These are phyloP conservation scores for Ceratocystis papillata DNA, from an alignment of 2,329 filamentous ascomycete species.

Conservation along the genomic window DNA sequence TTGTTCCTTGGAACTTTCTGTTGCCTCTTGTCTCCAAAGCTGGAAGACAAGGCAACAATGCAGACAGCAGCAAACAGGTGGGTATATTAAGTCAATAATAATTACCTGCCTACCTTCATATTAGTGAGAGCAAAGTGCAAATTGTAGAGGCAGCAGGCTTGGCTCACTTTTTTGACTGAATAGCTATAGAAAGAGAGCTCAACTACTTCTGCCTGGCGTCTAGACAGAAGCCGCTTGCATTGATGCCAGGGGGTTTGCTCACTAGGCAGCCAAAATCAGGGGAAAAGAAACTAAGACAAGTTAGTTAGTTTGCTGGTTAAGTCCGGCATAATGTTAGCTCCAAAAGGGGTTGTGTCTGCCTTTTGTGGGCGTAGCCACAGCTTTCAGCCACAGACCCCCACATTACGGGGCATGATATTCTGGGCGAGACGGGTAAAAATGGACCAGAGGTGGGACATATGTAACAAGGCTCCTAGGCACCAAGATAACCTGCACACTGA, in stretches of 20 bases:
- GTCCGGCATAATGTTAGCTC: not conserved
- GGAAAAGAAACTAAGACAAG: not conserved
- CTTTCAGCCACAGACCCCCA: not conserved
- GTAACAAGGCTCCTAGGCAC: conserved; percentile 3
- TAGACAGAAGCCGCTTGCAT: not conserved
- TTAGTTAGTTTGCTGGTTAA: not conserved
- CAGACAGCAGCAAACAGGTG: not conserved
- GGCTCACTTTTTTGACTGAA: no score
- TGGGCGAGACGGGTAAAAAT: not conserved
- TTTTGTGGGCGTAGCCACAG: not conserved
- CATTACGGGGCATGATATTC: no score
- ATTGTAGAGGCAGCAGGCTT: not conserved
- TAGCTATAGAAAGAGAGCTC: not conserved
- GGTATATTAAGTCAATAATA: not conserved
- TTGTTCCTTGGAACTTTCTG: not conserved
- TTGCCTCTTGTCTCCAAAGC: not conserved
- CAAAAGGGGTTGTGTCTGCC: no score
- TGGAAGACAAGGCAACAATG: not conserved
- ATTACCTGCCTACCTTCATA: no score
- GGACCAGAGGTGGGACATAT: not conserved
- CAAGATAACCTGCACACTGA: conserved; percentile 11
- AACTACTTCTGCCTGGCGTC: not conserved
- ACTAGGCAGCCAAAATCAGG: conserved; percentile 1
- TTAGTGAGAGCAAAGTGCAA: no score
- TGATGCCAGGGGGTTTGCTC: not conserved